Evolutionary conservation across 306 rosid species (phyloP), one percentile per base, ranked within the genome.

Genomic region (Quercus dentata): DNA sequence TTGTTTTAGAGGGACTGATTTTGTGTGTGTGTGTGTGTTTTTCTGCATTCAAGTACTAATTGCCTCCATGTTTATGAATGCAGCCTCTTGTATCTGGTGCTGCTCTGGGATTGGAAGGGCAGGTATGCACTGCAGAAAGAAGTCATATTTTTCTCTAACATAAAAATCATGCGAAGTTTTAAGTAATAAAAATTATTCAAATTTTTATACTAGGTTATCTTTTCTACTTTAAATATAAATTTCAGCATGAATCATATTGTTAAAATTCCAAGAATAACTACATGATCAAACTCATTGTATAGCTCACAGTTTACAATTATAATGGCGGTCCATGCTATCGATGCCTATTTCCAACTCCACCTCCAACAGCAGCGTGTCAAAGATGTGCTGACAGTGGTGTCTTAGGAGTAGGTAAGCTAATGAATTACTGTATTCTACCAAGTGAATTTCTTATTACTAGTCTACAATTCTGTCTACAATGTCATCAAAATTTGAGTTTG

Each of bases 31-130:
- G n/a, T n/a, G n/a, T n/a, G n/a, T n/a, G n/a, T n/a, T n/a, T n/a
- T n/a, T n/a, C n/a, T n/a, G 1, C 5, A 31, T 71, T 18, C 13
- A 4, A 58, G 69, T 74, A 75, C 35, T 89, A 77, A 83, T 80
- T 79, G 83, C 30, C 74, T 33, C 21, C 9, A 1, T 88, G 21
- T 87, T 68, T 65, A 67, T 55, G 59, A 56, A 38, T 86, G 90
- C 94, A 95, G 99, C 98, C 99, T 84, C 98, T 95, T 73, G 99
- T 95, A 64, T 95, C 98, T 65, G 99, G 99, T 83, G 99, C 98
- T 59, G 99, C 99, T 0, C 67, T 95, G 61, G 99, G 99, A 85
- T 77, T 95, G 87, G 99, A 95, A 90, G 99, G 99, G 80, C 99
- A 95, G 99, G 99, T 95, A 88, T 5, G 74, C 71, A 10, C 1